A percentile compares a stretch with the other conserved stretches of the same genome.
Conservation (phyloP, 2,329 filamentous ascomycete genomes). For the Cladophialophora chaetospira region DNA sequence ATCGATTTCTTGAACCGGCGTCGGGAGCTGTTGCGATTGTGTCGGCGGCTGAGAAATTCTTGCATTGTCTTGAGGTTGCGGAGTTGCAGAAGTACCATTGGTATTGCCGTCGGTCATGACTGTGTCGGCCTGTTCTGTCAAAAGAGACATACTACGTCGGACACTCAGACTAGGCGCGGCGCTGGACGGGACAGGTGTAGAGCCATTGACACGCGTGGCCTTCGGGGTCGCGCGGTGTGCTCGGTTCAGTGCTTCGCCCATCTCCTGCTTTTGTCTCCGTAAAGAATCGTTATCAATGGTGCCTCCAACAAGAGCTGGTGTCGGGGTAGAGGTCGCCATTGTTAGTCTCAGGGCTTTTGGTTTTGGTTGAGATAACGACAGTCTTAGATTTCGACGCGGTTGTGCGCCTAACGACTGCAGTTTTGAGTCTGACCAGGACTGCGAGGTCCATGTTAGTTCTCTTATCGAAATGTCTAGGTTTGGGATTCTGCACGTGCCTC, state of each 20-base stretch:
- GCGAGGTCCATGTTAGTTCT: slow-evolving; percentile 1
- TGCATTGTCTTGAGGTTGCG: slow-evolving; percentile 4
- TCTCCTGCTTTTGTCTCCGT: slow-evolving; percentile 55
- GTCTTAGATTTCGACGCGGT: slow-evolving; percentile 73
- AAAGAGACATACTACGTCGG: slow-evolving; percentile 29
- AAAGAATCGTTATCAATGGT: slow-evolving; percentile 59
- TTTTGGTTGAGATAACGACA: slow-evolving; percentile 48
- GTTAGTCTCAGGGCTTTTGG: slow-evolving; percentile 68
- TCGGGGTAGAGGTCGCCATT: slow-evolving; percentile 68
- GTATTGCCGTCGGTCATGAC: slow-evolving; percentile 26
- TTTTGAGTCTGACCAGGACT: slow-evolving; percentile 55
- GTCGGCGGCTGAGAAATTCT: slow-evolving; percentile 18
- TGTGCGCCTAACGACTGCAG: slow-evolving; percentile 70
- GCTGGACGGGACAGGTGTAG: slow-evolving; percentile 28
- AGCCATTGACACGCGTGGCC: slow-evolving; percentile 19
- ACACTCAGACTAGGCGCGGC: slow-evolving; percentile 26
- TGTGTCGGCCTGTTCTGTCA: slow-evolving; percentile 25
- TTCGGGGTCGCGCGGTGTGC: slow-evolving; percentile 25
- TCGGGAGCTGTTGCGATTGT: slow-evolving; percentile 22
- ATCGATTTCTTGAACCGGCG: slow-evolving; percentile 26
- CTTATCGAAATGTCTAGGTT: background rate
- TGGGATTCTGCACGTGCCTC: slow-evolving; percentile 56
- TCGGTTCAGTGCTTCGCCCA: slow-evolving; percentile 41
- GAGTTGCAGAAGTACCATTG: slow-evolving; percentile 10
- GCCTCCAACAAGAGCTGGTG: slow-evolving; percentile 54